Percentiles rank a stretch among this genome's conserved stretches.
Evolutionary conservation across 2,329 filamentous ascomycete species (phyloP).

Genomic region (Periglandula ipomoeae): DNA sequence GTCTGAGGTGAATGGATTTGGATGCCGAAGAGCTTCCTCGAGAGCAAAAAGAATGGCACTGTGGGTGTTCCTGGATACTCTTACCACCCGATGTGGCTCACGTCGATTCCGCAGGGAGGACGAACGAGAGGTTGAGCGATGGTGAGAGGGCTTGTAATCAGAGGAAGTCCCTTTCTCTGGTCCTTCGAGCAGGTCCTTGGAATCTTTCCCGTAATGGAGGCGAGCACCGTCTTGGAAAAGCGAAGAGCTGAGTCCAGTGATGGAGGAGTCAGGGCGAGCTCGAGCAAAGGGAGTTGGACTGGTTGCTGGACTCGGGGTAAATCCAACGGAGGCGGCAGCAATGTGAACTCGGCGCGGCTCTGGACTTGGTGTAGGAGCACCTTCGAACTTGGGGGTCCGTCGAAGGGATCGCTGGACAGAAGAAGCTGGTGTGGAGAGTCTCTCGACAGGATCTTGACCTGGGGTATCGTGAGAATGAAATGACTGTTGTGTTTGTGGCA

Average conservation of each 20-base stretch:
- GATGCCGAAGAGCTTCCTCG: constrained; percentile 79
- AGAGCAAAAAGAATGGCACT: constrained; percentile 87
- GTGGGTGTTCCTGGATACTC: constrained; percentile 75
- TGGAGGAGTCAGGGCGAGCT: constrained; percentile 13
- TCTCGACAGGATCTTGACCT: constrained; percentile 19
- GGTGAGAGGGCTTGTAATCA: constrained; percentile 18
- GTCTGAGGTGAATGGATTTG: constrained; percentile 76
- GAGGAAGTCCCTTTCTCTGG: constrained; percentile 29
- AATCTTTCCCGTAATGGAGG: constrained; percentile 26
- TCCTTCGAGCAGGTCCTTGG: constrained; percentile 40
- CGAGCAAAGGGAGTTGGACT: constrained; percentile 11
- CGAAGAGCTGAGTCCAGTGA: constrained; percentile 34
- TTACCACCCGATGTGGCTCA: constrained; percentile 39
- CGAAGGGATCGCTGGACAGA: constrained; percentile 38
- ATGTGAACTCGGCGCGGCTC: constrained; percentile 35
- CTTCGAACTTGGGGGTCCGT: constrained; percentile 42
- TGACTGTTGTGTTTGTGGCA: constrained; percentile 11
- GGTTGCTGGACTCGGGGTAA: constrained; percentile 28
- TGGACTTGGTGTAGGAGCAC: constrained; percentile 33
- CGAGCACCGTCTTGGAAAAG: constrained; percentile 15
- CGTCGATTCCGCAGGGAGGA: constrained; percentile 23
- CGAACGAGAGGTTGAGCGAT: constrained; percentile 16
- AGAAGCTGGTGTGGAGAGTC: constrained; percentile 33
- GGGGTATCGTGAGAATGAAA: not conserved
- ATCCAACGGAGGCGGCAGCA: constrained; percentile 38